Evolutionary conservation across 805 yeast species (phyloP).

Genomic region (Pichia insulana): DNA sequence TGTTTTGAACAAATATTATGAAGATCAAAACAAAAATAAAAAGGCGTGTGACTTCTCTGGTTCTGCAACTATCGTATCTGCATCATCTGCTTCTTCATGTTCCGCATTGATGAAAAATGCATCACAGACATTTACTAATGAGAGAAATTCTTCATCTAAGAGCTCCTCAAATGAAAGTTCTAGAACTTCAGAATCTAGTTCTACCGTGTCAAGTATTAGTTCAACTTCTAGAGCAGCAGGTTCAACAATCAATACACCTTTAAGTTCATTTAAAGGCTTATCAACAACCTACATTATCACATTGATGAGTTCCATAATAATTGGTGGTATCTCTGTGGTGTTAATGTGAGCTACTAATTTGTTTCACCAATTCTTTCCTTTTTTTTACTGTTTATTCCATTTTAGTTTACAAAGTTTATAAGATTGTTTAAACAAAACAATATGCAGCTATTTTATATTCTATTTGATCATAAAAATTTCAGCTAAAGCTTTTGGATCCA

Average conservation of each 20-base stretch:
- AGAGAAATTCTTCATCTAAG: conserved; percentile 13
- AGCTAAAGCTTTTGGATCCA: conserved; percentile 80
- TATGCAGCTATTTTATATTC: background rate
- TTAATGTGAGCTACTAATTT: background rate
- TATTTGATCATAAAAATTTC: conserved; percentile 80
- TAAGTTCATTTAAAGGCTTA: conserved; percentile 28
- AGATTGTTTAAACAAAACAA: too few species aligned
- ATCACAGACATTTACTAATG: conserved; percentile 18
- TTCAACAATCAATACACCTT: conserved; percentile 2
- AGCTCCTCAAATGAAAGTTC: conserved; percentile 20
- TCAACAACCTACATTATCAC: conserved; percentile 14
- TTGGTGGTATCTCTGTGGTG: conserved; percentile 8
- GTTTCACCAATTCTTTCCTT: background rate
- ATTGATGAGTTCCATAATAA: conserved; percentile 3
- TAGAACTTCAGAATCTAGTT: conserved; percentile 18
- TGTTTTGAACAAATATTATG: conserved; percentile 57
- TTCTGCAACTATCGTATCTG: conserved; percentile 47
- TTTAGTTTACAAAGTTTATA: too few species aligned
- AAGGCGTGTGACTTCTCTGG: conserved; percentile 69
- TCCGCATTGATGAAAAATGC: conserved; percentile 30
- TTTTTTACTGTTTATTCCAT: background rate
- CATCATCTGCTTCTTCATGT: conserved; percentile 37
- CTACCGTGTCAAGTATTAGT: conserved; percentile 20
- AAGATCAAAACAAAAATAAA: conserved; percentile 31
- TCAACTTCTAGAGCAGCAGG: conserved; percentile 10